Conservation (phyloP, 345 rosid species). For the Brassica carinata region DNA sequence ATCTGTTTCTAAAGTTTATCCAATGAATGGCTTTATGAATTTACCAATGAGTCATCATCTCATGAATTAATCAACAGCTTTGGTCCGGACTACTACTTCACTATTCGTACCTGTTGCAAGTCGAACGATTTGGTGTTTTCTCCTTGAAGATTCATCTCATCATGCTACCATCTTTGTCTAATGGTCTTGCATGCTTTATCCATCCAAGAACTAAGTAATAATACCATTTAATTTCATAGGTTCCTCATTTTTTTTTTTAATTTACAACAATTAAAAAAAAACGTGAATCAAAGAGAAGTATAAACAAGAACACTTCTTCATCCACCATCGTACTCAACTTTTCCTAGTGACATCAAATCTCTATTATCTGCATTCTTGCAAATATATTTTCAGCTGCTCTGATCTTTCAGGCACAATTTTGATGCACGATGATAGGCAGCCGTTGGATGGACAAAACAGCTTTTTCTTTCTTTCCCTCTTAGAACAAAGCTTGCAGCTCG, state of each 20-base stretch:
- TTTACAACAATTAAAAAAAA: no score
- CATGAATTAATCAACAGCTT: not conserved
- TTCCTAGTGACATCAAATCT: not conserved
- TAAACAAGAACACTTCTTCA: not conserved
- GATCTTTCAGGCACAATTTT: no score
- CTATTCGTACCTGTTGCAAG: not conserved
- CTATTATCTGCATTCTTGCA: not conserved
- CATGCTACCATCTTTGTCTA: not conserved
- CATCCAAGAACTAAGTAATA: not conserved
- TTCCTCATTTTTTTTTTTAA: not conserved
- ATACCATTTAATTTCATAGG: not conserved
- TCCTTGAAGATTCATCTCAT: not conserved
- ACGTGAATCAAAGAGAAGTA: not conserved
- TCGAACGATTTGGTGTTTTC: not conserved
- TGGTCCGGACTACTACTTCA: not conserved
- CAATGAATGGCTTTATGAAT: not conserved
- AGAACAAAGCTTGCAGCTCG: not conserved
- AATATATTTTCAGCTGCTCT: not conserved
- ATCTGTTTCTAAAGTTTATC: not conserved
- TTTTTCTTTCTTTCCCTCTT: not conserved
- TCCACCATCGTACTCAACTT: not conserved
- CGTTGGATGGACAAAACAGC: no score
- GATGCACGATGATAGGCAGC: no score
- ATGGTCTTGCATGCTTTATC: not conserved
- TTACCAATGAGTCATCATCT: not conserved